Base-by-base conservation (phyloP, 2,329 filamentous ascomycete species). In the Calonectria leucothoes region DNA sequence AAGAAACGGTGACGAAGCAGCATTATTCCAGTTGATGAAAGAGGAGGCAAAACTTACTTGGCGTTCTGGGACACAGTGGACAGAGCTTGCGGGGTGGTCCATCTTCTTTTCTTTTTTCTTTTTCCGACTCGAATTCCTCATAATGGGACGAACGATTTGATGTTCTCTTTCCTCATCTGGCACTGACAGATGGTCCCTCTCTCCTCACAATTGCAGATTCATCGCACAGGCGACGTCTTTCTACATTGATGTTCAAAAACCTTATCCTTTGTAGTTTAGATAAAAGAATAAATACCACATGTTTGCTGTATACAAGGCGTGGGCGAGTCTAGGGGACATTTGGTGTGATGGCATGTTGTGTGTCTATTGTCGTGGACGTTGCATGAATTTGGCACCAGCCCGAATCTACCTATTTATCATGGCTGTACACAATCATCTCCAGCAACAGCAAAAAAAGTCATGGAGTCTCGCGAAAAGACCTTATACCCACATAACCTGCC, bases 401-500 rank as follows among this genome's bases (percentile, higher is more conserved):
- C 10, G 4, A 7, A 23, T 35, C 23, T 37, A 61, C 39, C 35
- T 6, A 23, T 35, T 14, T 37, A 61, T 61, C 35, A 61, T 61
- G 14, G 14, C 14, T 39, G 12, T 61, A 14, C 35, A 20, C 33
- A 29, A 61, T 39, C 17, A 4, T 27, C 33, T 61, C n/a, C 39
- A 61, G 35, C 35, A 61, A n/a, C n/a, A n/a, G n/a, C n/a, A n/a
- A n/a, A 39, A 55, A n/a, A 52, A 8, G 20, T 3, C 29, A 15
- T 23, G 2, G 15, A 5, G 5, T 6, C 7, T 25, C 15, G 20
- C 8, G 17, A 35, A 27, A 27, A 27, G 15, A 27, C 25, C 17
- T 42, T 42, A 76, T 39, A 72, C 72, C 88, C 87, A 89, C 87
- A 91, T 90, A 12, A 90, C 80, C 2, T 82, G 78, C 49, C 86